These are phyloP conservation scores for Penicillium sp. DNA, from an alignment of 2,329 filamentous ascomycete species.

Conservation along the genomic window DNA sequence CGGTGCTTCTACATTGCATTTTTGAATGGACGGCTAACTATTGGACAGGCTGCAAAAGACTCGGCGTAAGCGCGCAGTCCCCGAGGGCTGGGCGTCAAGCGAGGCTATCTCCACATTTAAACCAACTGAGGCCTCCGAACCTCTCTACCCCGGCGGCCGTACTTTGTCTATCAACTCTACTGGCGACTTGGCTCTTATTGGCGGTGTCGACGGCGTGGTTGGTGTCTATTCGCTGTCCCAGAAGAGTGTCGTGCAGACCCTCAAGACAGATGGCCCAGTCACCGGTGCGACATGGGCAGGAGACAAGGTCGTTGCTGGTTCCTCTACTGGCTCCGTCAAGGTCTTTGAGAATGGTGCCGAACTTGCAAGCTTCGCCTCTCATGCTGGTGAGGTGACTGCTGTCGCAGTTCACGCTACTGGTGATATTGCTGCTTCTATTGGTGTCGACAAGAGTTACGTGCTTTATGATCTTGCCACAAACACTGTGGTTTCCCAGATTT, in stretches of 20 bases:
- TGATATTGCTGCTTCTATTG: conserved; percentile 74
- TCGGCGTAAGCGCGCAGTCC: conserved; percentile 79
- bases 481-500: conserved; percentile 66
- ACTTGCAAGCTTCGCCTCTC: conserved; percentile 62
- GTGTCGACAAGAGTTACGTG: conserved; percentile 82
- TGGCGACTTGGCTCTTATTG: conserved; percentile 61
- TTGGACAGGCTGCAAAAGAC: conserved; percentile 65
- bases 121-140: conserved; percentile 45
- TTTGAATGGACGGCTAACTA: conserved; percentile 14
- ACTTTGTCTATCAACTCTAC: conserved; percentile 51
- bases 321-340: conserved; percentile 68
- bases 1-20: not conserved
- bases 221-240: conserved; percentile 71
- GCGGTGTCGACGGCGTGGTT: conserved; percentile 63
- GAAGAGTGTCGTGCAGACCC: conserved; percentile 62
- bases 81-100: conserved; percentile 71
- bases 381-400: conserved; percentile 70
- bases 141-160: conserved; percentile 52
- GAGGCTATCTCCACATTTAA: conserved; percentile 60
- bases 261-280: conserved; percentile 58
- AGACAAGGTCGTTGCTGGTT: conserved; percentile 62
- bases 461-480: conserved; percentile 69
- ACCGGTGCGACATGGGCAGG: conserved; percentile 55
- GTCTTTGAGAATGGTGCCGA: conserved; percentile 65
- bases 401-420: conserved; percentile 75